Base-by-base conservation (phyloP, 352 stramenopile genomes). In the Globisporangium recalcitrans region DNA sequence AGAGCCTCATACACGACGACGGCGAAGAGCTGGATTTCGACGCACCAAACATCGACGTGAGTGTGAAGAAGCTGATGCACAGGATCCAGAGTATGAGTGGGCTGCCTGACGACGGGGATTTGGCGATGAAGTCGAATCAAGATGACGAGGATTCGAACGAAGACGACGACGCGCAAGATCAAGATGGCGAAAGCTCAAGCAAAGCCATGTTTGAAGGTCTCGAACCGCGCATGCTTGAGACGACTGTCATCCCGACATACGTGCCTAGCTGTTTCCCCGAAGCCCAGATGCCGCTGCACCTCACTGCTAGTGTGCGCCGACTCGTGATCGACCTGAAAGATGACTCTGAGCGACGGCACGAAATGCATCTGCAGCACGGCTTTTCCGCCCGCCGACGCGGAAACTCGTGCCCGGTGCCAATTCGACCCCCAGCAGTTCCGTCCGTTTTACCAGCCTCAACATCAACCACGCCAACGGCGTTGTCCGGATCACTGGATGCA, bases 241-340 rank as follows among this genome's bases (percentile, higher is more conserved):
- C 49, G 16, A 61, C 57, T 9, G 32, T 53, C 2, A 13, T n/a
- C 6, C 62, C 24, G 21, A 64, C 56, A 38, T 64, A 58, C 26
- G 56, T 69, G 27, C 63, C 63, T 19, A 64, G 54, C 27, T 67
- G 62, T 38, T 67, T 69, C 22, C 63, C 58, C 0, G 27, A 69
- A 49, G 78, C 73, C 27, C 74, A 87, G 63, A 75, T 83, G 27
- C 80, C 85, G 48, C 71, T 89, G 51, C 71, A 87, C 9, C 75
- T 95, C 26, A 92, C 83, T 1, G 77, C 77, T 26, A 91, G 81
- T 52, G 69, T 95, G n/a, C 77, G 85, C 0, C 81, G 83, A 3
- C 70, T 95, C 7, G 83, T 92, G 53, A 85, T 93, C 32, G 68
- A 85, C 19, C 67, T 95, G 8, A 84, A 90, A 65, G 69, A 86